Conservation (phyloP, 164 flowering plant species). For the Magnolia changhungtana region DNA sequence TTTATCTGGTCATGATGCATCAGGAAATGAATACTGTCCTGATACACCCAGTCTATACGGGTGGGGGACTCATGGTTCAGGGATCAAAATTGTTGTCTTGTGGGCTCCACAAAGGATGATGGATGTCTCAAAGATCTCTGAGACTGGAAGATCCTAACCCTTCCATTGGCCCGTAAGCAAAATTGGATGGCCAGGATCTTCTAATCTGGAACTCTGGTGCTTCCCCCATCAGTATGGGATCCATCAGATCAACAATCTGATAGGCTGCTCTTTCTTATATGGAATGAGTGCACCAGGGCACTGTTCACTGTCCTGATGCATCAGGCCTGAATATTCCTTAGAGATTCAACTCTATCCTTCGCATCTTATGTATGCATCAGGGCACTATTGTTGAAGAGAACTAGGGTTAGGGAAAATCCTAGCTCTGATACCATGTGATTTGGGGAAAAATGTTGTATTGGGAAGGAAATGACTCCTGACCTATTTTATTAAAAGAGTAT, state of each 20-base stretch:
- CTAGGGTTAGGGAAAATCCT: too few relatives aligned
- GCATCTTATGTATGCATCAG: too few relatives aligned
- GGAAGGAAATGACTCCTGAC: too few relatives aligned
- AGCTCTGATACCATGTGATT: too few relatives aligned
- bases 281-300: too few relatives aligned
- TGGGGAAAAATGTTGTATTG: too few relatives aligned
- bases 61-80: background rate
- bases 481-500: too few relatives aligned
- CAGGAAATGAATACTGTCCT: background rate
- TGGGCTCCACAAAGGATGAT: background rate
- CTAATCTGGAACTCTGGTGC: background rate
- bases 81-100: background rate
- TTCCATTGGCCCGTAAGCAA: background rate
- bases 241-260: background rate
- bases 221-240: background rate
- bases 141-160: background rate
- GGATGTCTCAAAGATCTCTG: background rate
- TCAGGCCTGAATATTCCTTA: too few relatives aligned
- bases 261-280: too few relatives aligned
- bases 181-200: background rate
- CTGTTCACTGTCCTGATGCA: too few relatives aligned
- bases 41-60: background rate
- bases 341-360: too few relatives aligned
- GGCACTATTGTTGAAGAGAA: too few relatives aligned
- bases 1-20: background rate